Conservation (phyloP, 2,329 filamentous ascomycete genomes). For the Cordyceps javanica region DNA sequence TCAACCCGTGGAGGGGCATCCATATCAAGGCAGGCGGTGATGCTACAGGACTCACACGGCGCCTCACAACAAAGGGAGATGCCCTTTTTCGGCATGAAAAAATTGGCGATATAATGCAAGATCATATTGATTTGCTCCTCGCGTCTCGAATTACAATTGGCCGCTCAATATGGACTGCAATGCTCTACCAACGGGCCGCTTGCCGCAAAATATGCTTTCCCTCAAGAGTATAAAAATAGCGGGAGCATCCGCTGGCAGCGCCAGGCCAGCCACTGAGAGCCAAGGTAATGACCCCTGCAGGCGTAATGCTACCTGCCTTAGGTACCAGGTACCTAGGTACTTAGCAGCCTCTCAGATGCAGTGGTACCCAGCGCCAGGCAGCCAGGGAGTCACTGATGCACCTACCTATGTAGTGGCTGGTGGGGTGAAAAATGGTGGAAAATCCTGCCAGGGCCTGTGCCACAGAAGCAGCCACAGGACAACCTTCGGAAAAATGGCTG, state of each 20-base stretch:
- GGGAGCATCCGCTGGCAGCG: conserved; percentile 8
- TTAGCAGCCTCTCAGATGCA: no score
- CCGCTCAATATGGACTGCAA: no score
- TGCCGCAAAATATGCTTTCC: no score
- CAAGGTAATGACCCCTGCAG: conserved; percentile 7
- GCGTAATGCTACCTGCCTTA: conserved; percentile 8
- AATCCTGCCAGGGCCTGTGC: not conserved
- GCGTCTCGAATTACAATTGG: no score
- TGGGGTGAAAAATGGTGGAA: not conserved
- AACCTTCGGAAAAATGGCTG: not conserved
- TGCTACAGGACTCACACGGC: not conserved
- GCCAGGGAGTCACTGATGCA: no score
- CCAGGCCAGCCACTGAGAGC: conserved; percentile 5
- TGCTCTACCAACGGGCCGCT: not conserved
- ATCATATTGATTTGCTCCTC: no score
- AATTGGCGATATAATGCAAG: not conserved
- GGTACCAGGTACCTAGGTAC: no score
- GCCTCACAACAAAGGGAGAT: not conserved
- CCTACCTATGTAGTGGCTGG: conserved; percentile 7
- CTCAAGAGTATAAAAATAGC: no score
- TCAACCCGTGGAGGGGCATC: not conserved
- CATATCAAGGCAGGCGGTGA: not conserved
- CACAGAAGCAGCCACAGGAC: conserved; percentile 1
- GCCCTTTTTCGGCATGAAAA: not conserved
- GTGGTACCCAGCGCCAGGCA: no score